A percentile compares a stretch with the other conserved stretches of the same genome.
Evolutionary conservation across 129 eudicot species (phyloP).

Genomic region (Centrapalus pauciflorus): DNA sequence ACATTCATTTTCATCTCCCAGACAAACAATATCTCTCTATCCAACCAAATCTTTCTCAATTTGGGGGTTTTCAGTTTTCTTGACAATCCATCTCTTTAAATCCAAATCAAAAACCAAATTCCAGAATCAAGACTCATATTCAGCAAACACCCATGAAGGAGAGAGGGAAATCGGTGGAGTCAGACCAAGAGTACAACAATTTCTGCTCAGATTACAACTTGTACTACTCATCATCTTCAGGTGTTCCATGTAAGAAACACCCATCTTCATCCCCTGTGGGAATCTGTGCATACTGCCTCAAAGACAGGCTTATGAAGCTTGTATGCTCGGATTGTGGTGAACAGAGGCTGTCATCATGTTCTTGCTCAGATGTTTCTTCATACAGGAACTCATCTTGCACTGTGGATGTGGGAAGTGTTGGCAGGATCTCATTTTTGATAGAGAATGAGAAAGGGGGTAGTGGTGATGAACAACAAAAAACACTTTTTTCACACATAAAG

Average conservation of each 20-base stretch:
- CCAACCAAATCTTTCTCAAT: constrained; percentile 16
- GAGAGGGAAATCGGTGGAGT: constrained; percentile 70
- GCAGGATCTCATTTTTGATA: constrained; percentile 75
- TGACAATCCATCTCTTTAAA: background rate
- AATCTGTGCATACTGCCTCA: constrained; percentile 76
- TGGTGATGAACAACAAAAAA: constrained; percentile 23
- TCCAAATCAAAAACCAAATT: background rate
- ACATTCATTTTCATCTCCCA: constrained; percentile 6
- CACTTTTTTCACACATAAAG: constrained; percentile 34
- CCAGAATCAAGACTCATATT: background rate
- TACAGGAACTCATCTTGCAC: constrained; percentile 65
- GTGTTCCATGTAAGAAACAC: constrained; percentile 31
- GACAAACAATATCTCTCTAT: constrained; percentile 12
- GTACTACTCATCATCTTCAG: constrained; percentile 30
- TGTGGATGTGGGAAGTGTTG: constrained; percentile 64
- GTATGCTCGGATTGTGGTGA: constrained; percentile 90
- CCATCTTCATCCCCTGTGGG: constrained; percentile 52
- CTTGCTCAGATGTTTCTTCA: constrained; percentile 80
- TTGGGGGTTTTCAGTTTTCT: constrained; percentile 1
- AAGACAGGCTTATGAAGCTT: constrained; percentile 57
- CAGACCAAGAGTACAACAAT: constrained; percentile 26
- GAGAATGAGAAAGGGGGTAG: constrained; percentile 62
- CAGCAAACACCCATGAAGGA: constrained; percentile 46
- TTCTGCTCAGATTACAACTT: constrained; percentile 40
- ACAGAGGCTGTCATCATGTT: constrained; percentile 83